Conservation (phyloP, 768 basidiomycete species). For the Boletus huronensis region DNA sequence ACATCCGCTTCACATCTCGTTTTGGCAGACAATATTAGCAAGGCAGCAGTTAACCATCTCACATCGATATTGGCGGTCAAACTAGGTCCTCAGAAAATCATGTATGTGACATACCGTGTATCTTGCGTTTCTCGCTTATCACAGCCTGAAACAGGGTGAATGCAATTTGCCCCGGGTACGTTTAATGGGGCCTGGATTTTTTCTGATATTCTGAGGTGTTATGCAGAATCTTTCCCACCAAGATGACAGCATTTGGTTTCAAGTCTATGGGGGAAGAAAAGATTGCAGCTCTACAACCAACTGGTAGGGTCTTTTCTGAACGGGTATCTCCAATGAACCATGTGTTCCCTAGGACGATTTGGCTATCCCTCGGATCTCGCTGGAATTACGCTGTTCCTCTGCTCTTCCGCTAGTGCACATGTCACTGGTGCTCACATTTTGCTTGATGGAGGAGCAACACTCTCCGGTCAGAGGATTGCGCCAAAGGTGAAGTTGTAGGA, state of each 20-base stretch:
- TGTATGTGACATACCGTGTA: constrained; percentile 42
- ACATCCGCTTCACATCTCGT: neutral
- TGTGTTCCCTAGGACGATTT: constrained; percentile 48
- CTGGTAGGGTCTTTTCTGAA: constrained; percentile 41
- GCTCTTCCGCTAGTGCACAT: constrained; percentile 68
- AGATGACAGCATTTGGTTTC: constrained; percentile 78
- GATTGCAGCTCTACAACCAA: constrained; percentile 56
- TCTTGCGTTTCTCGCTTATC: neutral
- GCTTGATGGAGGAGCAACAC: constrained; percentile 60
- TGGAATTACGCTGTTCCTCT: constrained; percentile 65
- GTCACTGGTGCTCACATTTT: constrained; percentile 71
- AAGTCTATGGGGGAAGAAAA: constrained; percentile 50
- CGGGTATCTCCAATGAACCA: neutral
- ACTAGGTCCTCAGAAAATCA: constrained; percentile 56
- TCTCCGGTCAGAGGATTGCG: constrained; percentile 20
- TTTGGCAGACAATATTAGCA: constrained; percentile 67
- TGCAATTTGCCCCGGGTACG: constrained; percentile 77
- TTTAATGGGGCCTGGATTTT: neutral
- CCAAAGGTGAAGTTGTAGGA: constrained; percentile 26
- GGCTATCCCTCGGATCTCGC: constrained; percentile 67
- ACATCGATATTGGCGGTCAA: constrained; percentile 69
- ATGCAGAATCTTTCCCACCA: constrained; percentile 68
- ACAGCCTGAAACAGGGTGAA: constrained; percentile 54
- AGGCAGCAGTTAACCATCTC: constrained; percentile 85
- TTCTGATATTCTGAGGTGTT: neutral